Conservation (phyloP, 208 protist genomes). For the Trypanosoma mega region DNA sequence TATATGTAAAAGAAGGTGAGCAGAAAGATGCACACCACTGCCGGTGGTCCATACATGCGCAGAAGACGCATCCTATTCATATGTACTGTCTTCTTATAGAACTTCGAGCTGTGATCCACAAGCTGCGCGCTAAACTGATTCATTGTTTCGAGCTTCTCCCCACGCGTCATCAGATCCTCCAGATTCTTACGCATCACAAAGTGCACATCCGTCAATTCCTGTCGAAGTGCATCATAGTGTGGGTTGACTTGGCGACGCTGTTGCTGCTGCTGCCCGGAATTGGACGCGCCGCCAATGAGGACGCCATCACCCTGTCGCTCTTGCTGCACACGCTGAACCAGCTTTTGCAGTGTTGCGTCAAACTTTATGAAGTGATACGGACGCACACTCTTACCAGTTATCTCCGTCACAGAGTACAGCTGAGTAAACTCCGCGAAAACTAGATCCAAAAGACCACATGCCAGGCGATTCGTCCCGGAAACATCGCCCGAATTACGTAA, state of each 20-base stretch:
- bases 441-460: conserved; percentile 76
- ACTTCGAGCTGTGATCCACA: conserved; percentile 74
- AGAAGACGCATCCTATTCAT: conserved; percentile 90
- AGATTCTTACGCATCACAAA: conserved; percentile 91
- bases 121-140: conserved; percentile 84
- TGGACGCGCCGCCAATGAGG: conserved; percentile 24
- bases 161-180: conserved; percentile 87
- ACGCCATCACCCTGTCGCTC: conserved; percentile 55
- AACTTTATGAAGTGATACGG: conserved; percentile 92
- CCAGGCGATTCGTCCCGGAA: conserved; percentile 69
- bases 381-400: conserved; percentile 48
- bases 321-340: conserved; percentile 65
- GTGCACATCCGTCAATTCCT: conserved; percentile 89
- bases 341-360: conserved; percentile 75
- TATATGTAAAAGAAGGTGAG: conserved; percentile 85
- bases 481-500: conserved; percentile 80
- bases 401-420: conserved; percentile 50
- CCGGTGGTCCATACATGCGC: conserved; percentile 81
- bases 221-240: conserved; percentile 71
- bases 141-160: conserved; percentile 89
- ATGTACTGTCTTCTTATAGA: conserved; percentile 85
- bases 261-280: conserved; percentile 5
- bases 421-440: conserved; percentile 82
- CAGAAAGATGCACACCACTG: conserved; percentile 56
- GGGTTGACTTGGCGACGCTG: conserved; percentile 71